Conservation (phyloP, 805 yeast species). For the Kodamaea sagamina region DNA sequence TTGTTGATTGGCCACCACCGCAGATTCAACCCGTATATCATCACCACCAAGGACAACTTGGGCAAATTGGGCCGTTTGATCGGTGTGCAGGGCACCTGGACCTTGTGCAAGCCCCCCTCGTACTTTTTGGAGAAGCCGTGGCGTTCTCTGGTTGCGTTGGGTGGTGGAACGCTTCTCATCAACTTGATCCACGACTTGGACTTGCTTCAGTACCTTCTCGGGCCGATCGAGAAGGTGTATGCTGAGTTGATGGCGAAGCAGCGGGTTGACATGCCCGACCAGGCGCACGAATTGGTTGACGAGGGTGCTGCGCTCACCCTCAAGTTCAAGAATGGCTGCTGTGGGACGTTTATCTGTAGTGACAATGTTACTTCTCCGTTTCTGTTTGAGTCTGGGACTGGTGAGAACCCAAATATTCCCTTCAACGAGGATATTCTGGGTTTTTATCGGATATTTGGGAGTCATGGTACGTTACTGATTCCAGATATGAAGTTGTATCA, state of each 20-base stretch:
- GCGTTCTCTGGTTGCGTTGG: constrained; percentile 29
- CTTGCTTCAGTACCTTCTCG: constrained; percentile 38
- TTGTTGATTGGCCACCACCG: constrained; percentile 44
- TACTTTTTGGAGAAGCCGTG: constrained; percentile 36
- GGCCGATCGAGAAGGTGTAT: constrained; percentile 38
- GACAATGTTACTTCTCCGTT: constrained; percentile 42
- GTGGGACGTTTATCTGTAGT: constrained; percentile 40
- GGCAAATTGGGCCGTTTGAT: constrained; percentile 31
- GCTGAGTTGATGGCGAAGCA: constrained; percentile 37
- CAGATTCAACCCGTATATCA: constrained; percentile 42
- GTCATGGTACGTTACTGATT: constrained; percentile 39
- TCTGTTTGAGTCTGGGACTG: constrained; percentile 41
- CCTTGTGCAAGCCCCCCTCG: constrained; percentile 36
- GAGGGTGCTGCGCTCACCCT: constrained; percentile 41
- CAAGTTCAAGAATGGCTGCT: constrained; percentile 32
- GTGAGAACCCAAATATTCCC: constrained; percentile 42
- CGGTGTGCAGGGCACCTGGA: constrained; percentile 44
- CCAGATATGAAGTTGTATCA: constrained; percentile 40
- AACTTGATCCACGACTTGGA: constrained; percentile 44
- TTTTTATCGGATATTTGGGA: constrained; percentile 39
- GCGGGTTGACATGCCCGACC: constrained; percentile 20
- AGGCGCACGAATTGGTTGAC: constrained; percentile 28
- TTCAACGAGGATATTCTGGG: constrained; percentile 31
- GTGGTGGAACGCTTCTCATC: constrained; percentile 41
- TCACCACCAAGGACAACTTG: constrained; percentile 33